Evolutionary conservation across 176 grass and related monocot genomes (phyloP), one percentile per base, ranked within the genome.

Genomic region (Echinochloa phyllopogon): DNA sequence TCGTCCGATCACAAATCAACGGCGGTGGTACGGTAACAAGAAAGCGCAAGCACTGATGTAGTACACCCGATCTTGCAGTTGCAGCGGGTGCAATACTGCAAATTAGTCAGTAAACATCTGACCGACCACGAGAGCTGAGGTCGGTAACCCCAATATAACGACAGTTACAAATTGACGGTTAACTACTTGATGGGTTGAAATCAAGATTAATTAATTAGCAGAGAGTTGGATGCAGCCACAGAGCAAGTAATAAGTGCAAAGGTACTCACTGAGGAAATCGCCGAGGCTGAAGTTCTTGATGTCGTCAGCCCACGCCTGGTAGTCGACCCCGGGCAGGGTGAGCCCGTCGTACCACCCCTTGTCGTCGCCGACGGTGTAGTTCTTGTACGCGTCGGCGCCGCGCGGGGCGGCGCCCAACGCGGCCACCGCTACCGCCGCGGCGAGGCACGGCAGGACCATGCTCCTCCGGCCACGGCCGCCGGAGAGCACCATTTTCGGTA

Each of bases 211-310:
- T 25, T 21, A 71, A 33, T 8, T 8, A 59, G 21, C 9, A 24
- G 10, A 48, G 4, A 33, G 29, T 33, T 33, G 29, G 29, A 33
- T 33, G 15, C 4, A 20, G 52, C 12, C 0, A 3, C 0, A 29
- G 24, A 29, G 59, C 23, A 33, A 14, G n/a, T 8, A 33, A 33
- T 33, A 33, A 33, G n/a, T 24, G 21, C 56, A 3, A 33, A 13
- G 60, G 21, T 20, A 93, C 96, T 94, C 83, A 99, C 96, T 86
- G 93, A 99, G 96, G 81, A 94, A 99, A 87, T 99, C 96, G 62
- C 96, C 96, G 65, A 99, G 96, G 86, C 86, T 96, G 38, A 99
- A 96, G 86, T 92, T 99, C 33, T 99, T 91, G 40, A n/a, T 20
- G 56, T 70, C 89, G 42, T 87, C 85, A 15, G 94, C 91, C 96